These are phyloP conservation scores for Eucalyptus cloeziana DNA, from an alignment of 345 rosid species.

Conservation along the genomic window DNA sequence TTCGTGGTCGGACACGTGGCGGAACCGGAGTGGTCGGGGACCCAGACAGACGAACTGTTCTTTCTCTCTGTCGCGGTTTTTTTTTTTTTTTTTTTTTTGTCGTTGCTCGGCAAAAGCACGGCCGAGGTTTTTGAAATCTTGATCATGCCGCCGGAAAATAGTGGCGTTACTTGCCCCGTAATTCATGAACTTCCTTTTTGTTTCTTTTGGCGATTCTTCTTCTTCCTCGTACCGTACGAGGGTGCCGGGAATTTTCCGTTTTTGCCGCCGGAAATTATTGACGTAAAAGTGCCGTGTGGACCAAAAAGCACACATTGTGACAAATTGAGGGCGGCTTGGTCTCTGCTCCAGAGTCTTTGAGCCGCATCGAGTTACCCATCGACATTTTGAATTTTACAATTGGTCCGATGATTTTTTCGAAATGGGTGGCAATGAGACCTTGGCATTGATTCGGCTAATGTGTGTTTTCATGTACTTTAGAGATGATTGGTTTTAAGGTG, in stretches of 20 bases:
- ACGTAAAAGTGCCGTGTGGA: too few species aligned
- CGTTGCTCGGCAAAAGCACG: background rate
- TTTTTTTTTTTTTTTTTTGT: background rate
- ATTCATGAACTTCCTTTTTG: background rate
- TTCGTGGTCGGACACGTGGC: background rate
- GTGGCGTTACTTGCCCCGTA: background rate
- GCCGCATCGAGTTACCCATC: background rate
- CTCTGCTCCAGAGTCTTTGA: background rate
- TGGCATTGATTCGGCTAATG: background rate
- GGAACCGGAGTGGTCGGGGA: background rate
- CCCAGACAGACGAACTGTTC: background rate
- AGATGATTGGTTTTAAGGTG: fast-evolving
- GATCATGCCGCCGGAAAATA: background rate
- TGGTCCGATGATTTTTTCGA: background rate
- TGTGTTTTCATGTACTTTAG: background rate
- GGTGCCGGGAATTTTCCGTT: background rate
- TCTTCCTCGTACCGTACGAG: background rate
- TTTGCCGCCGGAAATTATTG: background rate
- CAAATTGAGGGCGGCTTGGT: background rate
- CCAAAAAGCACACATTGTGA: fast-evolving
- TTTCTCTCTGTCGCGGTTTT: background rate
- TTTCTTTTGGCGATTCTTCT: background rate
- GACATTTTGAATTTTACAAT: background rate
- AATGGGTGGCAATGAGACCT: background rate
- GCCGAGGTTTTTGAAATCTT: background rate